phyloP scores from a whole-genome alignment of 2,329 filamentous ascomycete genomes.

The Aspergillus unguis region DNA sequence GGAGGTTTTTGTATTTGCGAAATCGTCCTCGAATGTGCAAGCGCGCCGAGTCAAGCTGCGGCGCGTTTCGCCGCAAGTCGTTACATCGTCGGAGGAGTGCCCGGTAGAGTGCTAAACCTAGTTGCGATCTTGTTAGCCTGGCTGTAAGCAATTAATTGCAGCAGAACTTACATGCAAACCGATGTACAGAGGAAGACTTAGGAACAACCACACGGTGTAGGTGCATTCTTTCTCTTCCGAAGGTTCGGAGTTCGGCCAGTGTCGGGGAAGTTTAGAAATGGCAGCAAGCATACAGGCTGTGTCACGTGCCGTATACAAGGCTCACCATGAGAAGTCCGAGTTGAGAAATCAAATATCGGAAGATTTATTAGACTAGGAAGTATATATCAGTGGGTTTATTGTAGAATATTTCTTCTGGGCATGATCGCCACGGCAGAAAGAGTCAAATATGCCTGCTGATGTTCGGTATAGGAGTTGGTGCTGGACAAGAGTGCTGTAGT shows the following conservation, averaged over 20 bases:
- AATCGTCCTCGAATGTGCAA: slow-evolving; percentile 37
- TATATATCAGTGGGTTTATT: too few species aligned
- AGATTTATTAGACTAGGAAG: background rate
- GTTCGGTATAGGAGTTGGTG: too few species aligned
- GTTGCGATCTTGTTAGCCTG: background rate
- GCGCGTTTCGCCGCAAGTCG: slow-evolving; percentile 24
- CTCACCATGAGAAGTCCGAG: too few species aligned
- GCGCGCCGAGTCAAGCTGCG: slow-evolving; percentile 25
- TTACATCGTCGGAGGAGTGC: slow-evolving; percentile 44
- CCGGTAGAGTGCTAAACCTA: slow-evolving; percentile 46
- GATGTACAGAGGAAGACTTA: slow-evolving; percentile 38
- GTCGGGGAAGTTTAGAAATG: background rate
- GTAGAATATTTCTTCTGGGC: too few species aligned
- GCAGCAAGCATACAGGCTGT: background rate
- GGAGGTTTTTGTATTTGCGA: slow-evolving; percentile 34
- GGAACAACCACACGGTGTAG: slow-evolving; percentile 38
- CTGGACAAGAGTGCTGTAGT: too few species aligned
- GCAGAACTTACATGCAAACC: slow-evolving; percentile 42
- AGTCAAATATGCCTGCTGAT: too few species aligned
- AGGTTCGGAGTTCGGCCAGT: slow-evolving; percentile 3
- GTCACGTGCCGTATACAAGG: slow-evolving; percentile 13
- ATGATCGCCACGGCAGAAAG: too few species aligned
- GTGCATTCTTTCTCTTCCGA: slow-evolving; percentile 35
- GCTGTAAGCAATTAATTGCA: background rate
- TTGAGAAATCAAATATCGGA: too few species aligned